Percentiles rank a stretch among this genome's conserved stretches.
Evolutionary conservation across 2,329 filamentous ascomycete species (phyloP).

Genomic region (Coniosporium tulheliwenetii): DNA sequence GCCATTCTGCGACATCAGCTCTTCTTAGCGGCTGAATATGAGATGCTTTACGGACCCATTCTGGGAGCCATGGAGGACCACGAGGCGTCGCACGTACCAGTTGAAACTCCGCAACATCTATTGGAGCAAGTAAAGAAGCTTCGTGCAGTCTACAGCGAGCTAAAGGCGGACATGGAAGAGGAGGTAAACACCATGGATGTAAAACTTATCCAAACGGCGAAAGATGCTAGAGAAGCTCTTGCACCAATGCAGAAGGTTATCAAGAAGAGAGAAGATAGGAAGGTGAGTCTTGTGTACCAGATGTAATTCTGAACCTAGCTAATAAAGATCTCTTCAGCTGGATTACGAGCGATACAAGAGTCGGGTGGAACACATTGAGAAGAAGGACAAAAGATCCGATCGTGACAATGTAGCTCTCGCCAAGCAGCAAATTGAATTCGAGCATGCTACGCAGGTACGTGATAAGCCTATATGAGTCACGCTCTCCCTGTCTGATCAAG

Average conservation of each 20-base stretch:
- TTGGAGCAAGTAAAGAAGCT: slow-evolving; percentile 50
- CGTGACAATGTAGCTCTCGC: slow-evolving; percentile 57
- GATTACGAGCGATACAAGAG: slow-evolving; percentile 69
- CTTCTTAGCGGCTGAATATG: slow-evolving; percentile 49
- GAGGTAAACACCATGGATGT: slow-evolving; percentile 58
- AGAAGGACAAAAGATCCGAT: slow-evolving; percentile 53
- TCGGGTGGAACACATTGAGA: slow-evolving; percentile 51
- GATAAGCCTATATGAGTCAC: not conserved
- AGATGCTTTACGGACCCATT: slow-evolving; percentile 63
- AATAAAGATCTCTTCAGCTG: slow-evolving; percentile 27
- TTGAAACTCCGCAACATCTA: slow-evolving; percentile 45
- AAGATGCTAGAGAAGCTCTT: slow-evolving; percentile 51
- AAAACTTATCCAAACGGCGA: slow-evolving; percentile 53
- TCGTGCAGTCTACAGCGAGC: slow-evolving; percentile 51
- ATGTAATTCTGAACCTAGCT: slow-evolving; percentile 2
- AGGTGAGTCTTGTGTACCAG: slow-evolving; percentile 24
- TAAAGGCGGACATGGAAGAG: slow-evolving; percentile 54
- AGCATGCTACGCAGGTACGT: slow-evolving; percentile 46
- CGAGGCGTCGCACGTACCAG: slow-evolving; percentile 33
- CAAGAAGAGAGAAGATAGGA: slow-evolving; percentile 71
- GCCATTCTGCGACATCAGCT: slow-evolving; percentile 55
- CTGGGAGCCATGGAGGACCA: slow-evolving; percentile 46
- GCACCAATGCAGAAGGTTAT: slow-evolving; percentile 66
- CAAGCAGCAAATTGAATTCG: slow-evolving; percentile 58
- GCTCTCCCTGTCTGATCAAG: not conserved